These are phyloP conservation scores for Malassezia obtusa DNA, from an alignment of 1,284 basidiomycete species.

Conservation along the genomic window DNA sequence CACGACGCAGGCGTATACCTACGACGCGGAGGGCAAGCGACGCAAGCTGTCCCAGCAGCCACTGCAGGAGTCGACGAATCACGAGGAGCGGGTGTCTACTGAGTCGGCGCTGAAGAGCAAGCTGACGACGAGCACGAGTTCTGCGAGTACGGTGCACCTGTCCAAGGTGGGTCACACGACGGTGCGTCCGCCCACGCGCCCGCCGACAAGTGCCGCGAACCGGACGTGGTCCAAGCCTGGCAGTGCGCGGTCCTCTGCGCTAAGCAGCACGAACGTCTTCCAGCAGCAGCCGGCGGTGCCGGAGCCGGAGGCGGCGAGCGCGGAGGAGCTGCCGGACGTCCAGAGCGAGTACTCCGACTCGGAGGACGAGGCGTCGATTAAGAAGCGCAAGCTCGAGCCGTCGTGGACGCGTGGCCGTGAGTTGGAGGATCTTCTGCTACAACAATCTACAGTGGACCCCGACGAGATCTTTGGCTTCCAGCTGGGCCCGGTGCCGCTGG, in stretches of 20 bases:
- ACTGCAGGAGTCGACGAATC: constrained; percentile 9
- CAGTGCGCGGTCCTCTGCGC: constrained; percentile 1
- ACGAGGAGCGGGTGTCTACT: constrained; percentile 3
- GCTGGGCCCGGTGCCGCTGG: constrained; percentile 33
- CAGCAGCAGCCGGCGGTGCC: constrained; percentile 17
- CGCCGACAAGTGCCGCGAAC: constrained; percentile 1
- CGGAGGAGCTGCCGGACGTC: constrained; percentile 29
- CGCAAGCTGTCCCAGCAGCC: constrained; percentile 17
- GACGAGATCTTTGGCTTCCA: constrained; percentile 45
- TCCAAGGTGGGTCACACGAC: background rate
- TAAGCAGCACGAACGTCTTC: constrained; percentile 11
- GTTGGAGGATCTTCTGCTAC: constrained; percentile 29
- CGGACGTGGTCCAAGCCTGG: background rate
- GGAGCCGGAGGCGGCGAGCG: background rate
- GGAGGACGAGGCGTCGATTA: constrained; percentile 39
- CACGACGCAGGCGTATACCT: background rate
- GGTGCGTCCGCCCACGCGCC: background rate
- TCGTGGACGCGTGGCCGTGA: constrained; percentile 39
- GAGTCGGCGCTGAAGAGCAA: constrained; percentile 18
- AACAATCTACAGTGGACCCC: constrained; percentile 34
- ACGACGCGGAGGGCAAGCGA: constrained; percentile 11
- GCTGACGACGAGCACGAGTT: constrained; percentile 8
- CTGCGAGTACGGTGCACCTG: background rate
- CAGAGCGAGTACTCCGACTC: constrained; percentile 42
- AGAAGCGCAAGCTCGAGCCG: constrained; percentile 34